Evolutionary conservation across 257 asterid genomes (phyloP), one percentile per base, ranked within the genome.

Genomic region (Verbena officinalis): DNA sequence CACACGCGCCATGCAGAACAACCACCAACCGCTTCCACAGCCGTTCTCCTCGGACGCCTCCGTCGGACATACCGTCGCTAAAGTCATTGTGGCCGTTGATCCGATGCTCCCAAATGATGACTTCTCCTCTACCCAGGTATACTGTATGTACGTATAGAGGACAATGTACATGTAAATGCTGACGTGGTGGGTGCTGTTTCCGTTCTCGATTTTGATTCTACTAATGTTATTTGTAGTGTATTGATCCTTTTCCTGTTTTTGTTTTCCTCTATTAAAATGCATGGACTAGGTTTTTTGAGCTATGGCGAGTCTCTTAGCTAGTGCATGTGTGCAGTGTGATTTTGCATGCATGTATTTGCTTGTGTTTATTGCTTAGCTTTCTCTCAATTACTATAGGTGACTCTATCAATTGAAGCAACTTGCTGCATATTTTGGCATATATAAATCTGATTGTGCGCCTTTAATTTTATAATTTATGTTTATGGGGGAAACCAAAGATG

Each of bases 61-160:
- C 43, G 51, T 75, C 4, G 76, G 77, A 9, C 78, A 70, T 19
- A 77, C 79, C 73, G 77, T 87, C 48, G 95, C 93, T 0, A 92
- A 92, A 59, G 96, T 92, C 72, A 49, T 79, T 63, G 91, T 89
- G 49, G 65, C 92, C 71, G 88, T 92, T 51, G 96, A 92, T 69
- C 97, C 97, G 6, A 88, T 89, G 24, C 83, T 66, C 24, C 80
- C 95, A 34, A 79, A 76, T 57, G 89, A 87, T 42, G 81, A 80
- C 62, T 60, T 57, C 23, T 75, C 88, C 60, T 83, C 96, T 49
- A 82, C 98, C 34, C 80, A 86, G 95, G 98, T 91, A 54, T 72
- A 9, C 2, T 38, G 38, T 38, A 34, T 11, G 16, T 55, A 23
- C 69, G 15, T 65, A 27, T 34, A n/a, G 23, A n/a, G 46, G 19